These are phyloP conservation scores for Hymenoscyphus infarciens DNA, from an alignment of 2,329 filamentous ascomycete species.

Conservation along the genomic window DNA sequence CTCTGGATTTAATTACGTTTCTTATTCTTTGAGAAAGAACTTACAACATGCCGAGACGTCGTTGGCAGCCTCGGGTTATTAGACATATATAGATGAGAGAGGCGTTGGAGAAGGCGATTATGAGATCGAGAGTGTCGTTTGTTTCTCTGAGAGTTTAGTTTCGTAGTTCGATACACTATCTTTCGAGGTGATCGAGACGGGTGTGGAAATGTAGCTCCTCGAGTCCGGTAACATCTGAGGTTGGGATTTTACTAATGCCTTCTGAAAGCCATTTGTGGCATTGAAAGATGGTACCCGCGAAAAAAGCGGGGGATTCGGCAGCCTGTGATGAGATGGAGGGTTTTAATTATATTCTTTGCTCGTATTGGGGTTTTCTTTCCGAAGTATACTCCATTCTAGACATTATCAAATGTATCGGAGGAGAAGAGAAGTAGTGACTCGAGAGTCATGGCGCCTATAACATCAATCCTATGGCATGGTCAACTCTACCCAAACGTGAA, in stretches of 20 bases:
- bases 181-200: neutral
- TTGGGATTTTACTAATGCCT: neutral
- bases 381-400: neutral
- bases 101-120: slow-evolving; percentile 2
- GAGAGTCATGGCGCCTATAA: neutral
- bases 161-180: neutral
- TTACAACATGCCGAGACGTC: slow-evolving; percentile 1
- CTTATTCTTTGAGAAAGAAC: neutral
- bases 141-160: neutral
- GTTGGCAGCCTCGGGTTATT: neutral
- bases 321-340: neutral
- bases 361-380: neutral
- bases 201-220: neutral
- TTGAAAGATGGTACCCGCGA: neutral
- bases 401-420: no score
- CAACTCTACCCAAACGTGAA: neutral
- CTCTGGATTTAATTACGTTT: neutral
- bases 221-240: neutral
- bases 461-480: slow-evolving; percentile 1
- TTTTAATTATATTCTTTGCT: neutral
- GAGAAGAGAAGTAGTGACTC: neutral
- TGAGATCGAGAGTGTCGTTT: neutral
- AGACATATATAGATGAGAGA: slow-evolving; percentile 4
- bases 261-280: neutral
- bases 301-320: neutral